Base-by-base conservation (phyloP, 148 eudicot genomes). In the Linanthus parryae region DNA sequence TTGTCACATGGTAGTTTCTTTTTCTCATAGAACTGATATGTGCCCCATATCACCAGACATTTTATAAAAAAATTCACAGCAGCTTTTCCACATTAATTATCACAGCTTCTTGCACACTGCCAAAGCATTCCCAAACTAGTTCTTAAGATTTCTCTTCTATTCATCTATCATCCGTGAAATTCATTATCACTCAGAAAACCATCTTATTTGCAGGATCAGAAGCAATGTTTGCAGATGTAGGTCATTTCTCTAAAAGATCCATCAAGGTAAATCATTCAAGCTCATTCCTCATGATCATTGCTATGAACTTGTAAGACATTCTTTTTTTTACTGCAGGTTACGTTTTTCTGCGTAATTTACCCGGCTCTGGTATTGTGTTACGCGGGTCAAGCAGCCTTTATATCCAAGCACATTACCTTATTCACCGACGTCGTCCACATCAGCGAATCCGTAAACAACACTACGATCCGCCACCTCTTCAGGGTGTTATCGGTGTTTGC, bases 321-420 rank as follows among this genome's bases (percentile, higher is more conserved):
- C 11, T 27, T 54, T 18, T 18, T 5, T 47, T 30, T 48, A 17
- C 18, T 63, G 69, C 76, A 76, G 81, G 20, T 71, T 14, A 62
- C 77, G 9, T 76, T 76, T 51, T 16, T 65, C 43, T 71, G 63
- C 70, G 22, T 76, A 25, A 33, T 76, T 52, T 76, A 76, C 61
- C 81, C 81, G 1, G 65, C 59, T 40, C 81, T 76, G 39, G 4
- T 76, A 34, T 58, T 76, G 21, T 56, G 62, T 63, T 76, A 76
- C 51, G 76, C 76, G 54, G 81, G 81, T 44, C 81, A 76, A 67
- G 71, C 76, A 23, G 81, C 81, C 14, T 76, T 39, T 54, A 41
- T 71, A 64, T 56, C 73, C 63, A 67, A 61, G 28, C 8, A 57
- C 35, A 23, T 65, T 17, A 57, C 58, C 14, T 1, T 14, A 31